Base-by-base conservation (phyloP, 148 eudicot genomes). In the Vaccinium myrtillus region DNA sequence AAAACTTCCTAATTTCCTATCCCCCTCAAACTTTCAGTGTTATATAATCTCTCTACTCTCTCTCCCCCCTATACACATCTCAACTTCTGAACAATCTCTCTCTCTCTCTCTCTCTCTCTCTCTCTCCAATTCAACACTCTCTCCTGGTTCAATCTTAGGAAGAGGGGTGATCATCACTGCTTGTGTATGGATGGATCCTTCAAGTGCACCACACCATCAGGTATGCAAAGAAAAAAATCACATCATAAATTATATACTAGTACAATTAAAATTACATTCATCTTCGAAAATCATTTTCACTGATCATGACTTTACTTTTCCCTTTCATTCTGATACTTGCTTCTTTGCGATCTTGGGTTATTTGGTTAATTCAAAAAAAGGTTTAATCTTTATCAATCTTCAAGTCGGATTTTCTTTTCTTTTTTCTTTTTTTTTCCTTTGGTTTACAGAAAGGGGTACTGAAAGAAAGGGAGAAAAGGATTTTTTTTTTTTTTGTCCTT, bases 121-220 rank as follows among this genome's bases (percentile, higher is more conserved):
- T 51, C 81, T 55, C 65, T 49, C 70, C 39, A 4, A 46, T 23
- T 74, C 50, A 9, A 21, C 55, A 77, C 25, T 71, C 87, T 71
- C 80, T n/a, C 30, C 43, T 27, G 1, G 3, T n/a, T 46, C 25
- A 49, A 15, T 65, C 48, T 50, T 21, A 48, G 43, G 18, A 51
- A 54, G 77, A 19, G 4, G 19, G 21, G 46, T 43, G 46, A 43
- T 43, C 46, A 43, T 3, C 46, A n/a, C 48, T 81, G 58, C 49
- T 36, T 65, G 63, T 87, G 86, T 86, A 81, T 87, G 86, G 82
- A 89, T 89, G 91, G 91, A 89, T 85, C 86, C 86, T 80, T 87
- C 90, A 51, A 83, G 54, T 78, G 88, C 88, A 67, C 89, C 81
- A 46, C 88, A 83, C 50, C 85, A 86, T 51, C 90, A 88, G 86